Evolutionary conservation across 805 yeast genomes (phyloP).

Genomic region (Dipodascus albidus): DNA sequence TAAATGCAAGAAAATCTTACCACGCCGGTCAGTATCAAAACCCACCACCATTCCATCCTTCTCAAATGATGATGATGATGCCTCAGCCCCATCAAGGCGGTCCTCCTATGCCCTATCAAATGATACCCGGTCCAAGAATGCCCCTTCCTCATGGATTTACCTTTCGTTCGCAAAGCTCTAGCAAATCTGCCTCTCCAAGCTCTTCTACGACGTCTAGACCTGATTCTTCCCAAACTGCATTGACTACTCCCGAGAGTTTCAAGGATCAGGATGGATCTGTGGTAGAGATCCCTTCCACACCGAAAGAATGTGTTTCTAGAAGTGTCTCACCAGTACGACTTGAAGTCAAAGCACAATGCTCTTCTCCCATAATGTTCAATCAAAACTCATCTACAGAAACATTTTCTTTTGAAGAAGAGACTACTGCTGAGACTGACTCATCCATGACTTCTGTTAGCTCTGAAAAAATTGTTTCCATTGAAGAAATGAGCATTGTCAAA

Average conservation of each 20-base stretch:
- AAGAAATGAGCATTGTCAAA: background rate
- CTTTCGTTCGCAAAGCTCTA: background rate
- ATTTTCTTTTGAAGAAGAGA: background rate
- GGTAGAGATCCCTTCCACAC: background rate
- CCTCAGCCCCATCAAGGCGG: background rate
- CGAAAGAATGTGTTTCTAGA: background rate
- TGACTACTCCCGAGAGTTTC: background rate
- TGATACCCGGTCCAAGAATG: background rate
- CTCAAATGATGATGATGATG: background rate
- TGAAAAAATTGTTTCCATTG: background rate
- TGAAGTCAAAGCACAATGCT: background rate
- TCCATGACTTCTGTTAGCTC: background rate
- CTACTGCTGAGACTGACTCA: background rate
- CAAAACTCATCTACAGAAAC: background rate
- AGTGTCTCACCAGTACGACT: background rate
- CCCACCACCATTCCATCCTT: background rate
- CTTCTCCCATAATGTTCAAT: background rate
- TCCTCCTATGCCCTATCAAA: background rate
- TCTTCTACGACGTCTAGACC: slow-evolving; percentile 1
- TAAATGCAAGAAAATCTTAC: background rate
- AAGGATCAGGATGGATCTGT: background rate
- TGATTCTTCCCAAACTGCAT: background rate
- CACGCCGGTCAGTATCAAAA: background rate
- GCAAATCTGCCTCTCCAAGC: background rate
- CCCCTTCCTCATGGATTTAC: background rate